Evolutionary conservation across 2,329 filamentous ascomycete genomes (phyloP).

Genomic region (Phaeosphaeriaceae sp.): DNA sequence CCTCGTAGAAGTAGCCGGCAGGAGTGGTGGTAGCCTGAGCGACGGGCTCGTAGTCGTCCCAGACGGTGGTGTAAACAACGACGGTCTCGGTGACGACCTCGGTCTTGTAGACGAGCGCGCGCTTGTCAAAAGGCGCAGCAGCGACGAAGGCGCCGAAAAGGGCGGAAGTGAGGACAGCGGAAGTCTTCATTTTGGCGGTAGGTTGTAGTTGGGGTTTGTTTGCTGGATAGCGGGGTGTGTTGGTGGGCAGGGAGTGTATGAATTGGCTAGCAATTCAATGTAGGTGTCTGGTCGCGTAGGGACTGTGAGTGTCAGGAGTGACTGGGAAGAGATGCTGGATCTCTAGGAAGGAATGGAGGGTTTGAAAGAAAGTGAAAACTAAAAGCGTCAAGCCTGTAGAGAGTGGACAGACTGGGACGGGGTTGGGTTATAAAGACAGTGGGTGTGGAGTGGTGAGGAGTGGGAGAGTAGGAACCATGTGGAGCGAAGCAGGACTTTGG

Average conservation of each 20-base stretch:
- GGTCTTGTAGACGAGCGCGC: conserved; percentile 43
- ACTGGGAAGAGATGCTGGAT: conserved; percentile 43
- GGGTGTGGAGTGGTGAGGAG: conserved; percentile 21
- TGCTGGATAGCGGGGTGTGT: conserved; percentile 16
- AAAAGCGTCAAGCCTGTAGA: conserved; percentile 50
- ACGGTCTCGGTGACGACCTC: conserved; percentile 43
- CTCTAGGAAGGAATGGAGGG: conserved; percentile 36
- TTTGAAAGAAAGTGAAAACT: conserved; percentile 40
- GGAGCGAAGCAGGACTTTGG: conserved; percentile 1
- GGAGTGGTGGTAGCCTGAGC: conserved; percentile 26
- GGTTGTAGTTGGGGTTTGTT: conserved; percentile 5
- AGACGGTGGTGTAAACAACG: conserved; percentile 46
- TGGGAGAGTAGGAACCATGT: conserved; percentile 14
- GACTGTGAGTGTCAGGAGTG: conserved; percentile 38
- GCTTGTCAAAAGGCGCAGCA: conserved; percentile 44
- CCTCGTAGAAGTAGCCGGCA: conserved; percentile 33
- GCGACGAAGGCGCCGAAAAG: conserved; percentile 44
- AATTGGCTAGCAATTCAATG: conserved; percentile 47
- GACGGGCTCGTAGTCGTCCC: conserved; percentile 26
- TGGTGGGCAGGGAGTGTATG: conserved; percentile 30
- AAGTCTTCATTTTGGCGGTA: conserved; percentile 44
- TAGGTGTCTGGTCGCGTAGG: conserved; percentile 22
- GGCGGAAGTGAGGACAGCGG: conserved; percentile 42
- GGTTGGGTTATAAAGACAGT: conserved; percentile 33
- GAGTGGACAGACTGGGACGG: conserved; percentile 40